These are phyloP conservation scores for Draba incana DNA, from an alignment of 345 rosid species.

Conservation along the genomic window DNA sequence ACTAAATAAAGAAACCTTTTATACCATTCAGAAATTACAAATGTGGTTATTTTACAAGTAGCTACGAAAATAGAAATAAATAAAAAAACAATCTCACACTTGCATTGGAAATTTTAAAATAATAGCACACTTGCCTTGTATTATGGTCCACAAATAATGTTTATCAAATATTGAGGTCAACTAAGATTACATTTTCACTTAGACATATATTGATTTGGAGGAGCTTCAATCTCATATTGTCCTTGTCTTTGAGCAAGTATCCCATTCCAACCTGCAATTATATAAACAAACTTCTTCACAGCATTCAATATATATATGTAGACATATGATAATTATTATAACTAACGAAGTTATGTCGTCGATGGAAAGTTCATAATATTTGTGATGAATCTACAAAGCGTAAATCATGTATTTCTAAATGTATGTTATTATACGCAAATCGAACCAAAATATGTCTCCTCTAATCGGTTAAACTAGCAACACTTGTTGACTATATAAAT, in stretches of 20 bases:
- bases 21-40: neutral
- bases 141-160: slow-evolving; percentile 14
- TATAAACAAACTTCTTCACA: slow-evolving; percentile 25
- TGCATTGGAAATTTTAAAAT: neutral
- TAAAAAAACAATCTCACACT: neutral
- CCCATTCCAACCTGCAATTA: slow-evolving; percentile 48
- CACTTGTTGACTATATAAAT: neutral
- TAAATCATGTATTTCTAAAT: neutral
- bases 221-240: slow-evolving; percentile 36
- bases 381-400: neutral
- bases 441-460: neutral
- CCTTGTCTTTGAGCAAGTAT: slow-evolving; percentile 45
- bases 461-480: neutral
- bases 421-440: neutral
- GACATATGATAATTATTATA: neutral
- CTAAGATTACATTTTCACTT: slow-evolving; percentile 19
- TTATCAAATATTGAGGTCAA: slow-evolving; percentile 13
- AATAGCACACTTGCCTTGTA: slow-evolving; percentile 21
- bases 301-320: neutral
- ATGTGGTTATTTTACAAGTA: neutral
- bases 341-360: neutral
- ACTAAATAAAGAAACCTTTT: neutral
- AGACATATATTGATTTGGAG: slow-evolving; percentile 47
- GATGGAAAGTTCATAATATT: neutral
- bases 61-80: neutral